Conservation (phyloP, 768 basidiomycete genomes). For the Tylopilus rubrobrunneus region DNA sequence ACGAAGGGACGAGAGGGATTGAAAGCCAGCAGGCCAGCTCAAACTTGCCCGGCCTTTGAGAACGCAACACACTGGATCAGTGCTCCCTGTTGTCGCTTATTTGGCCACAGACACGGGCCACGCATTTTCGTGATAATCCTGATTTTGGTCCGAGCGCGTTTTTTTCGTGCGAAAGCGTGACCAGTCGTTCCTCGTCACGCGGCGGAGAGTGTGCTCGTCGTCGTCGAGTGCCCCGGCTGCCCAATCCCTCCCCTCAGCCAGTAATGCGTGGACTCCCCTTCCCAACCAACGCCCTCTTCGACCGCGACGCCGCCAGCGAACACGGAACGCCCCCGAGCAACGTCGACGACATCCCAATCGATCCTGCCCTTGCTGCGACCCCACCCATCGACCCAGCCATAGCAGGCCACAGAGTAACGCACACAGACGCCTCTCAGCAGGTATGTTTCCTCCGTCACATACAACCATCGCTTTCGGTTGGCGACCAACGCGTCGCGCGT, state of each 20-base stretch:
- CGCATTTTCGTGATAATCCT: not conserved
- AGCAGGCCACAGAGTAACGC: slow-evolving; percentile 27
- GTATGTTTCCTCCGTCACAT: slow-evolving; percentile 35
- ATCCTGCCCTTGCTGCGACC: slow-evolving; percentile 60
- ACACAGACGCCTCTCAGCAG: slow-evolving; percentile 21
- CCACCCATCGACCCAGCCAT: slow-evolving; percentile 53
- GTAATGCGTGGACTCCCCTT: slow-evolving; percentile 64
- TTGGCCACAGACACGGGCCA: slow-evolving; percentile 21
- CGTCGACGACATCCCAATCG: slow-evolving; percentile 72
- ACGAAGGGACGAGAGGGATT: slow-evolving; percentile 20
- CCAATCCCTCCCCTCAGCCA: slow-evolving; percentile 5
- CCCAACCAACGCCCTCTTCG: slow-evolving; percentile 36
- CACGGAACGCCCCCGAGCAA: slow-evolving; percentile 55
- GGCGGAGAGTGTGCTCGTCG: slow-evolving; percentile 30
- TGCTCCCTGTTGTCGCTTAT: slow-evolving; percentile 28
- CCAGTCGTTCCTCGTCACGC: slow-evolving; percentile 27
- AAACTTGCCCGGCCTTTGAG: slow-evolving; percentile 28
- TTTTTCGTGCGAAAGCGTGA: slow-evolving; percentile 29
- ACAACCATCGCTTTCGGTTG: slow-evolving; percentile 13
- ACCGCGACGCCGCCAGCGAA: slow-evolving; percentile 58
- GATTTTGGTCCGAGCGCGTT: not conserved
- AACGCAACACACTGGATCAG: slow-evolving; percentile 33
- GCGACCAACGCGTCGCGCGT: slow-evolving; percentile 70
- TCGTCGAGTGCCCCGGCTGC: slow-evolving; percentile 32
- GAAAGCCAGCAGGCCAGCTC: slow-evolving; percentile 36